Conservation (phyloP, 192 early-diverging fungal species). For the Spinellus fusiger region DNA sequence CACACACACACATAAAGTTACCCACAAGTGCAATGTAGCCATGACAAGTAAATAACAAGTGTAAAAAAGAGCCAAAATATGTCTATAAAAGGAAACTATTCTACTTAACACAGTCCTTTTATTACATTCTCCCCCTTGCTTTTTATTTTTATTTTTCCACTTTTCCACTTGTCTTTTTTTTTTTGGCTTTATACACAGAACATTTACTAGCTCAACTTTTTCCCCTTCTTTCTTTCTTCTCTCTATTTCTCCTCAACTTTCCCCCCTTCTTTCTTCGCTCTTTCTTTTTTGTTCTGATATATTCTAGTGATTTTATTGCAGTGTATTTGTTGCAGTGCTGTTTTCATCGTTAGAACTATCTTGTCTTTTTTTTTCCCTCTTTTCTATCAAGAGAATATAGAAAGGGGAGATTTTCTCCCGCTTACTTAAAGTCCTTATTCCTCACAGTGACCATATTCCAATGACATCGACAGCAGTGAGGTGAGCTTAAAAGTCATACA, state of each 20-base stretch:
- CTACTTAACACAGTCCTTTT: neutral
- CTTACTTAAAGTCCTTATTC: neutral
- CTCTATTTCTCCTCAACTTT: neutral
- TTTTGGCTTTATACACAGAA: too few relatives aligned
- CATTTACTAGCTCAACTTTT: slow-evolving; percentile 2
- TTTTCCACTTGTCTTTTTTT: too few relatives aligned
- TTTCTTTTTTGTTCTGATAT: slow-evolving; percentile 6
- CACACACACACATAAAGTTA: too few relatives aligned
- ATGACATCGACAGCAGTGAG: slow-evolving; percentile 33
- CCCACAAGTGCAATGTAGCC: too few relatives aligned
- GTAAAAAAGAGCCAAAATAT: neutral
- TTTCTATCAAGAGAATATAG: too few relatives aligned
- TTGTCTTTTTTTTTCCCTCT: too few relatives aligned
- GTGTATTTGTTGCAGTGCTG: slow-evolving; percentile 13
- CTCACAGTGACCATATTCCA: neutral
- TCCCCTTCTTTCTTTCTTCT: neutral
- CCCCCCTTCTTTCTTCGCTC: slow-evolving; percentile 3
- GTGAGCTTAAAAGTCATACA: slow-evolving; percentile 19
- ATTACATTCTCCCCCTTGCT: neutral
- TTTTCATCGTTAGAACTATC: too few relatives aligned
- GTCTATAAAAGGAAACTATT: neutral
- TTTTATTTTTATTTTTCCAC: slow-evolving; percentile 8
- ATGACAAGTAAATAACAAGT: neutral
- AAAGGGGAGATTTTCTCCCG: too few relatives aligned
- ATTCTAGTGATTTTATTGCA: neutral